A percentile compares a stretch with the other conserved stretches of the same genome.
These are phyloP conservation scores for Dissoconium aciculare DNA, from an alignment of 2,329 filamentous ascomycete species.

Conservation along the genomic window DNA sequence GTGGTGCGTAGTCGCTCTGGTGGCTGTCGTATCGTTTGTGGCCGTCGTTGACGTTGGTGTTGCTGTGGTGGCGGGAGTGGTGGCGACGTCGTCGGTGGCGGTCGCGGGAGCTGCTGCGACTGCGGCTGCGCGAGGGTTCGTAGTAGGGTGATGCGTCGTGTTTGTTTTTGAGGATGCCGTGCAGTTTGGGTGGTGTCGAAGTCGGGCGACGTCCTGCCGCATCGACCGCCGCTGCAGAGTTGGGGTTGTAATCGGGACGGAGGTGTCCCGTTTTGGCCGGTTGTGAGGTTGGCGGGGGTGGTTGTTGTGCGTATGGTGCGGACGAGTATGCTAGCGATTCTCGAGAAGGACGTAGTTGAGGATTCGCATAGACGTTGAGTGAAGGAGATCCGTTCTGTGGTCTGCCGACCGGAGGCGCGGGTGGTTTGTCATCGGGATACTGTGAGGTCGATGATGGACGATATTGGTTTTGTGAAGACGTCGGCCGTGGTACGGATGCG, in stretches of 20 bases:
- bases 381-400: constrained; percentile 9
- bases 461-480: constrained; percentile 13
- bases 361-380: too few relatives aligned
- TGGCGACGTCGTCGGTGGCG: constrained; percentile 3
- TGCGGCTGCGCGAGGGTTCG: constrained; percentile 4
- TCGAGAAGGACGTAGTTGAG: too few relatives aligned
- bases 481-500: constrained; percentile 19
- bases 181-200: constrained; percentile 8
- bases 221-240: constrained; percentile 7
- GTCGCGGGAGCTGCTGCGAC: not conserved
- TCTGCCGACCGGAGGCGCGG: constrained; percentile 11
- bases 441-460: constrained; percentile 10
- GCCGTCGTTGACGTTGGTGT: constrained; percentile 6
- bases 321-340: constrained; percentile 3
- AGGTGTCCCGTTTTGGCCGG: constrained; percentile 3
- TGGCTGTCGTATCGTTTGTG: constrained; percentile 6
- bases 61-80: constrained; percentile 10
- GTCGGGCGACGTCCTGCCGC: constrained; percentile 6
- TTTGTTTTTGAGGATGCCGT: constrained; percentile 7
- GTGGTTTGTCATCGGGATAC: constrained; percentile 8
- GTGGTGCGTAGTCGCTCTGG: constrained; percentile 8
- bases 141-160: not conserved
- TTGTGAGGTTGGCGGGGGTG: constrained; percentile 8
- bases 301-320: constrained; percentile 4
- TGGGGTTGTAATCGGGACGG: not conserved